Evolutionary conservation across 1,284 basidiomycete genomes (phyloP), one percentile per base, ranked within the genome.

Genomic region (Vanrija sp.): DNA sequence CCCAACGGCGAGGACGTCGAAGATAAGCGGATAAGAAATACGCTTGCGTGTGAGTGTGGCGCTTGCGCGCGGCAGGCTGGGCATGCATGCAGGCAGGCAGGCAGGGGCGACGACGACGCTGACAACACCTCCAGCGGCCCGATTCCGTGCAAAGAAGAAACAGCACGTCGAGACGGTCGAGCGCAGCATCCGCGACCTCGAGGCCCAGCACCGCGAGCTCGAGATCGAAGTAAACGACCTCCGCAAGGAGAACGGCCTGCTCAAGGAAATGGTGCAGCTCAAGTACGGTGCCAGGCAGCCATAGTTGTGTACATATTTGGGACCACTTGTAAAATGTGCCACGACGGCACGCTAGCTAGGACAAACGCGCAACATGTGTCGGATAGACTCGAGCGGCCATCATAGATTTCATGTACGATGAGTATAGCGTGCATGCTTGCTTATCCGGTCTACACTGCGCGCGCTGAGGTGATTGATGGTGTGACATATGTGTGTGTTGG

Each of bases 131-230:
- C 15, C 54, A 69, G 67, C 67, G 18, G 67, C 67, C 15, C 61
- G 66, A 39, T 69, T 69, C 55, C 53, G 67, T 6, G 67, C 67
- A 18, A 69, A 69, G 49, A 63, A 63, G 57, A 67, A 66, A 43
- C 54, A 58, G 19, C 65, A 67, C 40, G 57, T 66, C 46, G 58
- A 60, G 38, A 55, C 29, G 5, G 56, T 66, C 14, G 60, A 62
- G 51, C 54, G 61, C 12, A 61, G 57, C 8, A 66, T 69, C 46
- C 46, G 49, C 14, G 63, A 65, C 16, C 61, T 69, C 14, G 66
- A 69, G 55, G 47, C 34, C 7, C 62, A 66, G 46, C 63, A 67
- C 23, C 44, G 54, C 23, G 57, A 60, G 15, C 56, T 69, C 38
- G 61, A 61, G 34, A 51, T 57, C 26, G 63, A 67, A 15, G 67